Evolutionary conservation across 345 rosid species (phyloP).

Genomic region (Ceriops tagal): DNA sequence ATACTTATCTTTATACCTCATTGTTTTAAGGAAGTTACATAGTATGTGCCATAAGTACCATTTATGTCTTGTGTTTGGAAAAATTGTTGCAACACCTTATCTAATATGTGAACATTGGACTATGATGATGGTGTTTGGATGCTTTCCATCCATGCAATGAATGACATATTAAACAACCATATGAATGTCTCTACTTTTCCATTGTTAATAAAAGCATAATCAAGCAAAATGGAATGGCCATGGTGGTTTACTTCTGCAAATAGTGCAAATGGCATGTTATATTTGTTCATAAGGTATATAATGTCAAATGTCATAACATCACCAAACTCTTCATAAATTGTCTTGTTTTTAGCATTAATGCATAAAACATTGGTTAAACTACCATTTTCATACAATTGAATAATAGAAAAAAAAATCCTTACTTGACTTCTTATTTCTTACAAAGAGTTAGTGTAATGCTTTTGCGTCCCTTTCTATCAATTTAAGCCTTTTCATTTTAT

Average conservation of each 20-base stretch:
- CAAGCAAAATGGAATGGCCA: not conserved
- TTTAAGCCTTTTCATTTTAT: not conserved
- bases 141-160: not conserved
- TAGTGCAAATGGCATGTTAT: not conserved
- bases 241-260: not conserved
- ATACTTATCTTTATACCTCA: no score
- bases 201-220: not conserved
- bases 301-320: no score
- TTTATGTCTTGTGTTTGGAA: not conserved
- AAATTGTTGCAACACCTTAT: no score
- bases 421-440: not conserved
- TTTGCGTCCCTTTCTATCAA: not conserved
- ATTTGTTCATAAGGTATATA: not conserved
- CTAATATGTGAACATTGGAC: not conserved
- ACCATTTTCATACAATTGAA: not conserved
- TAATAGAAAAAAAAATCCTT: not conserved
- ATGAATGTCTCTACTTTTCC: not conserved
- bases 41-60: not conserved
- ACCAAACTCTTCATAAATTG: no score
- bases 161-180: not conserved
- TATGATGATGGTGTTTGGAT: not conserved
- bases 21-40: not conserved
- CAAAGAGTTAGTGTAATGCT: not conserved
- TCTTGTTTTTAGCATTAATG: no score
- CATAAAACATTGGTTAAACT: not conserved